Evolutionary conservation across 148 eudicot species (phyloP).

Genomic region (Suaeda aralocaspica): DNA sequence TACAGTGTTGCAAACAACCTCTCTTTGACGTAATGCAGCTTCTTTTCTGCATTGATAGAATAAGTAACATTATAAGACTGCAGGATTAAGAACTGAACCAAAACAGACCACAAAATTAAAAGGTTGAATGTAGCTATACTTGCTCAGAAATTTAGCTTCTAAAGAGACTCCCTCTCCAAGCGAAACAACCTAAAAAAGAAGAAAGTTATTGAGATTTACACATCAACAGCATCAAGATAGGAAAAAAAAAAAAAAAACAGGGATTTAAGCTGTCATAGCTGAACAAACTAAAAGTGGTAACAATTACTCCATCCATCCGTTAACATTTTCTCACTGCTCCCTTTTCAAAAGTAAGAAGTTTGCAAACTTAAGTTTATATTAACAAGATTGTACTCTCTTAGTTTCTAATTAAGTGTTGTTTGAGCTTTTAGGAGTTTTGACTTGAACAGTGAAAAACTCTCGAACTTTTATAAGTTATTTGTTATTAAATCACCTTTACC

Average conservation of each 20-base stretch:
- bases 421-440: no score
- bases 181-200: constrained; percentile 66
- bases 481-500: no score
- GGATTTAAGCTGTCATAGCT: not conserved
- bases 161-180: constrained; percentile 87
- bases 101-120: not conserved
- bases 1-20: constrained; percentile 40
- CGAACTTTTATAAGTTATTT: no score
- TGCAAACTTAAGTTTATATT: no score
- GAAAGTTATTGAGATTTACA: constrained; percentile 9
- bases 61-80: constrained; percentile 14
- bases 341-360: not conserved
- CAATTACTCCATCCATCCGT: not conserved
- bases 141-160: constrained; percentile 83
- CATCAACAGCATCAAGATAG: not conserved
- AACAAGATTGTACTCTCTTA: no score
- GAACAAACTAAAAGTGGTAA: not conserved
- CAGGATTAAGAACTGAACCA: constrained; percentile 5
- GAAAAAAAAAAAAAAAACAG: no score
- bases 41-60: constrained; percentile 63
- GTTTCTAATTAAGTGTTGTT: no score
- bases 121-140: constrained; percentile 33
- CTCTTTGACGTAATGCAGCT: constrained; percentile 87
- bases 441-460: no score
- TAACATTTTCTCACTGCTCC: not conserved